Percentiles rank a stretch among this genome's conserved stretches.
phyloP scores from a whole-genome alignment of 306 rosid genomes.

The Vigna nakashimae region DNA sequence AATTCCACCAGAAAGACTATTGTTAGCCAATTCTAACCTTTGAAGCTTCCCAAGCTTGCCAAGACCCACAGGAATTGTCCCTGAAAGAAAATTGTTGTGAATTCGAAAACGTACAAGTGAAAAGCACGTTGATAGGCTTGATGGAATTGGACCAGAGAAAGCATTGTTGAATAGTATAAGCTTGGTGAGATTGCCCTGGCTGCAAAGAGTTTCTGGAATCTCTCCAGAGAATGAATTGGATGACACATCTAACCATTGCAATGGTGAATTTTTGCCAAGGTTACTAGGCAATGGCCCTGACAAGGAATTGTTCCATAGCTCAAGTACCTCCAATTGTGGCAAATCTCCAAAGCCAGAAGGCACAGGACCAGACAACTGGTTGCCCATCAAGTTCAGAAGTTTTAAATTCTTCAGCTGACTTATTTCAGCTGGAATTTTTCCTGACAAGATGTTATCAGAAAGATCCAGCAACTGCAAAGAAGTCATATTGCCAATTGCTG shows the following conservation, averaged over 20 bases:
- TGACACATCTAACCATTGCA: constrained; percentile 91
- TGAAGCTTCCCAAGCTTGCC: constrained; percentile 88
- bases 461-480: constrained; percentile 74
- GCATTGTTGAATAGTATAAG: constrained; percentile 94
- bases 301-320: constrained; percentile 90
- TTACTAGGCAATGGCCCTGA: constrained; percentile 76
- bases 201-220: constrained; percentile 81
- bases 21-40: constrained; percentile 93
- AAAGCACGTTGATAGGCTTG: constrained; percentile 61
- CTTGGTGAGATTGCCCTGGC: constrained; percentile 83
- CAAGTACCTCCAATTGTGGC: constrained; percentile 68
- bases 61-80: constrained; percentile 78
- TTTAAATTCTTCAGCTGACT: constrained; percentile 70
- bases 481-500: constrained; percentile 58
- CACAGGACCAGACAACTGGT: constrained; percentile 71
- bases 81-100: constrained; percentile 85
- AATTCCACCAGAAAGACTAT: constrained; percentile 81
- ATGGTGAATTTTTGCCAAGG: constrained; percentile 79
- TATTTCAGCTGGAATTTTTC: constrained; percentile 74
- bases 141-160: constrained; percentile 80
- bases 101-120: constrained; percentile 90
- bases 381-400: constrained; percentile 87
- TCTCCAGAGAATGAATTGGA: constrained; percentile 84
- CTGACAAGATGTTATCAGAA: constrained; percentile 79
- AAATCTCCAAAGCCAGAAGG: constrained; percentile 74